Conservation (phyloP, 148 eudicot genomes). For the Drosera capensis region DNA sequence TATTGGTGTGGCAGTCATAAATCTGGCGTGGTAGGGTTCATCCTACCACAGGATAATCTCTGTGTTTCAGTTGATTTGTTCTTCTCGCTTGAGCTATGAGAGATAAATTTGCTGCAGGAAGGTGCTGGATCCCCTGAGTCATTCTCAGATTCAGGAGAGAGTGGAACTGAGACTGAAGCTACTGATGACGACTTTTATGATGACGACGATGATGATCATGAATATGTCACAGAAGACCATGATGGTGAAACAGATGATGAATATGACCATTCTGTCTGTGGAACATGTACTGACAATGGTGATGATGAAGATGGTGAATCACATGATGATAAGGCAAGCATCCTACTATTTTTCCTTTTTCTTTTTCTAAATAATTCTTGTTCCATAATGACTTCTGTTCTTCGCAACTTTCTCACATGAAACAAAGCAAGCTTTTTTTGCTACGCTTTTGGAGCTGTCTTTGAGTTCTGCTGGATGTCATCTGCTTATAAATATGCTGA, state of each 20-base stretch:
- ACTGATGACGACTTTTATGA: conserved; percentile 46
- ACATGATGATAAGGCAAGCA: conserved; percentile 33
- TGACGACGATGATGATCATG: conserved; percentile 50
- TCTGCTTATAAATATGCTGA: too few relatives aligned
- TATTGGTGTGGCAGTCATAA: too few relatives aligned
- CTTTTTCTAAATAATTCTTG: too few relatives aligned
- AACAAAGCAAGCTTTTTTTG: too few relatives aligned
- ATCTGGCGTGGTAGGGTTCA: too few relatives aligned
- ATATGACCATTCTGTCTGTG: conserved; percentile 36
- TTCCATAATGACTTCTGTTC: too few relatives aligned
- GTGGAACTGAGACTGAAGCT: conserved; percentile 68
- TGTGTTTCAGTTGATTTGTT: too few relatives aligned
- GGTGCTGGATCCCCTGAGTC: conserved; percentile 47
- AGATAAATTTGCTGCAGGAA: conserved; percentile 44
- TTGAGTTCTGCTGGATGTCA: too few relatives aligned
- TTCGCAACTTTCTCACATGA: too few relatives aligned
- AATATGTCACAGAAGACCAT: conserved; percentile 22
- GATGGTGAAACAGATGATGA: conserved; percentile 36
- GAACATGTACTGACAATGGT: conserved; percentile 26
- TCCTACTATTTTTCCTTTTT: too few relatives aligned
- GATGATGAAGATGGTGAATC: conserved; percentile 23
- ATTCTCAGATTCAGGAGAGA: conserved; percentile 81
- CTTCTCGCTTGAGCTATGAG: conserved; percentile 17
- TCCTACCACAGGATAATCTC: too few relatives aligned
- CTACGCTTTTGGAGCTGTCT: too few relatives aligned